Percentiles rank a stretch among this genome's conserved stretches.
Conservation (phyloP, 2,329 filamentous ascomycete species). For the Pseudohalonectria lignicola region DNA sequence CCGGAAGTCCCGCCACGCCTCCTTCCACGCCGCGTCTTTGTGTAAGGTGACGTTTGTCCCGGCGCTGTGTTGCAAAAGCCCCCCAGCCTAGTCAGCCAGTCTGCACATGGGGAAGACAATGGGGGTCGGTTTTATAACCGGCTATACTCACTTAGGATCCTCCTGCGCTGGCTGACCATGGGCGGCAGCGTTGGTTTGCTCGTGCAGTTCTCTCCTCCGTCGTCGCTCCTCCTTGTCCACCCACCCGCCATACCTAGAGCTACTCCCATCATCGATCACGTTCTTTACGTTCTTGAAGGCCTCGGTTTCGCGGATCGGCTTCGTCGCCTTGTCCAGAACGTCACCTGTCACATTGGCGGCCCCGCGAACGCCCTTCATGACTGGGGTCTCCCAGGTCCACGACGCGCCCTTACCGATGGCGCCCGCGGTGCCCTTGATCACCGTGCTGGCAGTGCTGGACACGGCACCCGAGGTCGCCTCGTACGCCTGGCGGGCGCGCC, state of each 20-base stretch:
- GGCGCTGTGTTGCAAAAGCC: slow-evolving; percentile 64
- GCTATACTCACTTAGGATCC: slow-evolving; percentile 66
- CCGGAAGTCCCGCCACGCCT: slow-evolving; percentile 94
- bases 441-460: slow-evolving; percentile 64
- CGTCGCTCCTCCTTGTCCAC: slow-evolving; percentile 89
- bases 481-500: slow-evolving; percentile 76
- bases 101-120: slow-evolving; percentile 1
- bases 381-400: slow-evolving; percentile 95
- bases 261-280: slow-evolving; percentile 93
- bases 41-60: slow-evolving; percentile 91
- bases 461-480: slow-evolving; percentile 78
- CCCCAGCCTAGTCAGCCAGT: slow-evolving; percentile 21
- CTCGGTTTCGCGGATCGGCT: slow-evolving; percentile 87
- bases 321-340: slow-evolving; percentile 86
- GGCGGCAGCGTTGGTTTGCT: slow-evolving; percentile 35
- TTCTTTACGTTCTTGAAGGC: slow-evolving; percentile 92
- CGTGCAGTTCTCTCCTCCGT: slow-evolving; percentile 61
- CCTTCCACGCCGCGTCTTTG: slow-evolving; percentile 96
- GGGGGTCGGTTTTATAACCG: too few relatives aligned
- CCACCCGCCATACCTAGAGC: slow-evolving; percentile 93
- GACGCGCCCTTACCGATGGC: slow-evolving; percentile 83
- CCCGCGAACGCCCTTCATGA: slow-evolving; percentile 82
- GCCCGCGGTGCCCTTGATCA: slow-evolving; percentile 74
- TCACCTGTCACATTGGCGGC: slow-evolving; percentile 78
- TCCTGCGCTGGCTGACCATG: slow-evolving; percentile 58